Evolutionary conservation across 768 basidiomycete species (phyloP).

Genomic region (Crepidotus variabilis): DNA sequence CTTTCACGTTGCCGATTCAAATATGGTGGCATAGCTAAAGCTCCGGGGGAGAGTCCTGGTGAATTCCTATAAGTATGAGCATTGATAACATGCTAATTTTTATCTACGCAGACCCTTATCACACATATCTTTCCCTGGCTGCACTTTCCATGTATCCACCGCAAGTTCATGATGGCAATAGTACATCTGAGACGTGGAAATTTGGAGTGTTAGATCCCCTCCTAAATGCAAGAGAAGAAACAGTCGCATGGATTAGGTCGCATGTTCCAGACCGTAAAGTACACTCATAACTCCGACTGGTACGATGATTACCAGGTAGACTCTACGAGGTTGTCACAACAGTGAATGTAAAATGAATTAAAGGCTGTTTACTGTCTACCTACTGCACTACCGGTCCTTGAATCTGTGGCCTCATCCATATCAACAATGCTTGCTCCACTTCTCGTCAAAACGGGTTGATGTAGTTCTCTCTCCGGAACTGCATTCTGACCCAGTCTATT

Average conservation of each 20-base stretch:
- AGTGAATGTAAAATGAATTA: too few relatives aligned
- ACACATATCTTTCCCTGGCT: constrained; percentile 89
- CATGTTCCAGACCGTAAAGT: constrained; percentile 39
- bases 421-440: too few relatives aligned
- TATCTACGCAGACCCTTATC: constrained; percentile 76
- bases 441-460: too few relatives aligned
- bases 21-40: constrained; percentile 86
- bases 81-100: neutral
- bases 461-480: too few relatives aligned
- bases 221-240: constrained; percentile 66
- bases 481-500: too few relatives aligned
- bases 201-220: constrained; percentile 62
- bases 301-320: neutral
- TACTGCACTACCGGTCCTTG: too few relatives aligned
- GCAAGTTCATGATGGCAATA: constrained; percentile 24
- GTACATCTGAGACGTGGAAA: constrained; percentile 41
- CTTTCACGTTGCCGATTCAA: constrained; percentile 79
- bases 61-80: constrained; percentile 13
- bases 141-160: constrained; percentile 68
- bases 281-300: neutral
- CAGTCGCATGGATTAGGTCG: constrained; percentile 61
- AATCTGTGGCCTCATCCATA: too few relatives aligned
- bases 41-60: constrained; percentile 80
- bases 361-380: too few relatives aligned
- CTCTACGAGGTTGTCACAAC: too few relatives aligned